Base-by-base conservation (phyloP, 2,329 filamentous ascomycete species). In the Taxawa tesnikishii region DNA sequence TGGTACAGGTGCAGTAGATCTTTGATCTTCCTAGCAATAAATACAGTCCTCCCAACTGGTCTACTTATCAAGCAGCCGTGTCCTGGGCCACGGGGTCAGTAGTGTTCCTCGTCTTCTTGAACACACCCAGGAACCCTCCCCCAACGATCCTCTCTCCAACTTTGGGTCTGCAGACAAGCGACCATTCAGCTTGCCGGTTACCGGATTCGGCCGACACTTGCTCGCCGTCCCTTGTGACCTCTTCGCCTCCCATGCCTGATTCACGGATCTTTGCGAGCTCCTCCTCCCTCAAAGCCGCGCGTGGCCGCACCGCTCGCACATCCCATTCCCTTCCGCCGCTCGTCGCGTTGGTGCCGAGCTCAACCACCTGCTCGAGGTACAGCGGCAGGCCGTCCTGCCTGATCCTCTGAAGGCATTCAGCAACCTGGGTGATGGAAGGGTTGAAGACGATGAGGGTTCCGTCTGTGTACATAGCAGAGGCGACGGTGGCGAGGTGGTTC, bases 391-490 rank as follows among this genome's bases (percentile, higher is more conserved):
- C 55, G 9, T 70, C 58, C 16, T 65, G 55, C 36, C 66, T 67
- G 18, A 75, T 67, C 24, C 60, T 51, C 28, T 67, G 56, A 16
- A 77, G 60, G 37, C 77, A 80, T 4, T 75, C 67, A 25, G 68
- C 73, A 34, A 88, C 79, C 52, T 88, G 83, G 7, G 81, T 85
- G 37, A 90, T 74, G 44, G 75, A 83, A 1, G 83, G 83, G 41
- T 74, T 75, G 57, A 85, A 90, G 2, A 84, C 65, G 10, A 79
- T 62, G 18, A 88, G 59, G 6, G 70, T 59, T 0, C 75, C 81
- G 45, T 80, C 70, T 2, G 69, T 63, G 24, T 69, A 70, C 32
- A 90, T 55, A 10, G 75, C 71, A n/a, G 62, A 49, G 4, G 68
- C 58, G 14, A 77, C 60, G 15, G 59, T 58, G 2, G 56, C 54